Conservation (phyloP, 495 filamentous ascomycete species). For the Thozetella sp. region DNA sequence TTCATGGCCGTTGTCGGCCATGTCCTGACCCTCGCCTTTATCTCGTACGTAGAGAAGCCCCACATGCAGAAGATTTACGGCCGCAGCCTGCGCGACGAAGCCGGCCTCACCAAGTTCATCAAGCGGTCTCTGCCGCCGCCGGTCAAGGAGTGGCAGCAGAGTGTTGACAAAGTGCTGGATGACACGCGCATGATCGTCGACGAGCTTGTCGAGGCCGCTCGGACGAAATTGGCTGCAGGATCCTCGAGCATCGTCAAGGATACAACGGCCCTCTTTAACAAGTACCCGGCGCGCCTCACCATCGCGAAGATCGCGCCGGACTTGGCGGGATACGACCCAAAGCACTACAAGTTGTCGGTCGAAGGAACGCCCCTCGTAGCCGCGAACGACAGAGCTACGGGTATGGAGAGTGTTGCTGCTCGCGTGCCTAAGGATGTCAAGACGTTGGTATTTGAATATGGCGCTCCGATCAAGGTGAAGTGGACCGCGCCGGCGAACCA, state of each 20-base stretch:
- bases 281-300: conserved; percentile 86
- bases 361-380: conserved; percentile 63
- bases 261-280: conserved; percentile 83
- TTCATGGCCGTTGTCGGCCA: conserved; percentile 84
- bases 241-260: conserved; percentile 87
- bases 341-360: conserved; percentile 78
- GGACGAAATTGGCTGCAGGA: conserved; percentile 82
- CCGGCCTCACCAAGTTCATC: conserved; percentile 88
- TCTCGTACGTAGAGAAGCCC: conserved; percentile 91
- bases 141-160: conserved; percentile 69
- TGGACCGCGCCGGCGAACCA: conserved; percentile 94
- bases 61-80: conserved; percentile 99
- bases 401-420: conserved; percentile 45
- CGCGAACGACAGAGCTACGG: conserved; percentile 49
- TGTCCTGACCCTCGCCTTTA: conserved; percentile 80
- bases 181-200: conserved; percentile 87
- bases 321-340: conserved; percentile 79
- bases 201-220: conserved; percentile 85
- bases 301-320: conserved; percentile 82
- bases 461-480: conserved; percentile 84
- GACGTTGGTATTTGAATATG: conserved; percentile 83
- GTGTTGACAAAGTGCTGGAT: conserved; percentile 83
- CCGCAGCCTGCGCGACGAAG: conserved; percentile 76
- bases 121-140: conserved; percentile 87
- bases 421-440: conserved; percentile 55